phyloP scores from a whole-genome alignment of 1,284 basidiomycete species.

The Trametes sp. region DNA sequence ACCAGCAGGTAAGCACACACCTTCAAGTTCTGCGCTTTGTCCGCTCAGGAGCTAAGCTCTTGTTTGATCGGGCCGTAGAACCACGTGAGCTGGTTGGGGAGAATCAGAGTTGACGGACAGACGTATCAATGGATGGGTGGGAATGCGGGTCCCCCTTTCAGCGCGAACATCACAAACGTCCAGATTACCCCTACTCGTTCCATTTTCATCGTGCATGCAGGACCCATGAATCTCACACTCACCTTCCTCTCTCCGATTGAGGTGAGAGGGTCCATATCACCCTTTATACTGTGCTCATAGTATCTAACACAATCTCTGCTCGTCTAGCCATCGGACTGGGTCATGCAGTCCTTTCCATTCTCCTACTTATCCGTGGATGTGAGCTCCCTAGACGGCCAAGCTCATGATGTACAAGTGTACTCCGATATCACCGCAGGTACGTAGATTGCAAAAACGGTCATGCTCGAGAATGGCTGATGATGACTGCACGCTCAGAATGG shows the following conservation, averaged over 20 bases:
- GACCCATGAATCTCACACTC: conserved; percentile 31
- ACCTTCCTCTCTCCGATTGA: conserved; percentile 36
- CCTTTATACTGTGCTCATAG: neutral
- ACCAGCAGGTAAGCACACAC: conserved; percentile 3
- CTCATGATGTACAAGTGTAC: conserved; percentile 44
- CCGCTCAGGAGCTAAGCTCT: neutral
- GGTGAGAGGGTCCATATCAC: conserved; percentile 13
- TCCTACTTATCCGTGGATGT: conserved; percentile 43
- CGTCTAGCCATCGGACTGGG: conserved; percentile 41
- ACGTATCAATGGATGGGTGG: conserved; percentile 33
- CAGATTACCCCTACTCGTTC: conserved; percentile 30
- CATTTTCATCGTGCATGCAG: conserved; percentile 30
- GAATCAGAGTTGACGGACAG: conserved; percentile 31
- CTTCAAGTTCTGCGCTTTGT: neutral
- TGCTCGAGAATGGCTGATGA: neutral
- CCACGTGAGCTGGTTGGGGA: conserved; percentile 19
- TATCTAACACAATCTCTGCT: neutral
- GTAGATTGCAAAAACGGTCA: neutral
- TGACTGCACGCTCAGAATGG: conserved; percentile 37
- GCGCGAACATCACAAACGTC: conserved; percentile 20
- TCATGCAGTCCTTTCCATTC: conserved; percentile 45
- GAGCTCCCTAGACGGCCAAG: conserved; percentile 39
- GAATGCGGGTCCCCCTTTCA: neutral
- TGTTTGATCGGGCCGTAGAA: neutral
- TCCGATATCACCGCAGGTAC: conserved; percentile 45